Percentiles rank a stretch among this genome's conserved stretches.
phyloP scores from a whole-genome alignment of 352 stramenopile genomes.

The Globisporangium camurandrum region DNA sequence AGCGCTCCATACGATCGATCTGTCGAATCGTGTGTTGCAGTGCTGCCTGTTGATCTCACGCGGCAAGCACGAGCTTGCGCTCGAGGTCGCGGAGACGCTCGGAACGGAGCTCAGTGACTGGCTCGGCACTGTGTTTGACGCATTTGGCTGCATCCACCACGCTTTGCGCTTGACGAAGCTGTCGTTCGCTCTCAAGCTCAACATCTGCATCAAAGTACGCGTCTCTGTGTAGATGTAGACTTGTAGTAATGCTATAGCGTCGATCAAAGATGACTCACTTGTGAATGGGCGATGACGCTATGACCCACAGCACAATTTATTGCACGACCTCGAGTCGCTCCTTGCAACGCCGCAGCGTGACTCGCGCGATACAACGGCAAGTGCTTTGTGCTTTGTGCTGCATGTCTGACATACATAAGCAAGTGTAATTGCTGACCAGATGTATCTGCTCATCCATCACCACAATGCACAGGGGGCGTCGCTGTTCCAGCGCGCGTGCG shows the following conservation, averaged over 20 bases:
- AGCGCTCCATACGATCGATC: slow-evolving; percentile 41
- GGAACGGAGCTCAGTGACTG: slow-evolving; percentile 33
- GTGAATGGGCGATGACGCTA: no score
- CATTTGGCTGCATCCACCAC: slow-evolving; percentile 40
- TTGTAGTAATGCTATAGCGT: no score
- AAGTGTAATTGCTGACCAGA: no score
- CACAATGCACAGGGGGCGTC: slow-evolving; percentile 34
- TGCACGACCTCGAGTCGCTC: slow-evolving; percentile 29
- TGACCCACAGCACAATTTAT: slow-evolving; percentile 32
- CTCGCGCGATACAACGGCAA: slow-evolving; percentile 37
- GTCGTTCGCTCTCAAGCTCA: slow-evolving; percentile 36
- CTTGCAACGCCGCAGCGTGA: slow-evolving; percentile 18
- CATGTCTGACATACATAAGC: no score
- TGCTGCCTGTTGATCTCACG: slow-evolving; percentile 57
- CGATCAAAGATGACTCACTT: no score
- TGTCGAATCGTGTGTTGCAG: slow-evolving; percentile 57
- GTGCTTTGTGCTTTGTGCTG: slow-evolving; percentile 1
- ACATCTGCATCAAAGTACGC: slow-evolving; percentile 63
- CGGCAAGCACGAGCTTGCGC: slow-evolving; percentile 32
- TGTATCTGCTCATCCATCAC: no score
- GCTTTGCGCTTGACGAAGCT: slow-evolving; percentile 31
- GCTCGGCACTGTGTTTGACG: slow-evolving; percentile 56
- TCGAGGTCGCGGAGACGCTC: slow-evolving; percentile 33
- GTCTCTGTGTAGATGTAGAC: no score
- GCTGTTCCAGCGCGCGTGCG: slow-evolving; percentile 47